phyloP scores from a whole-genome alignment of 2,329 filamentous ascomycete genomes.

The Exophiala spinifera region DNA sequence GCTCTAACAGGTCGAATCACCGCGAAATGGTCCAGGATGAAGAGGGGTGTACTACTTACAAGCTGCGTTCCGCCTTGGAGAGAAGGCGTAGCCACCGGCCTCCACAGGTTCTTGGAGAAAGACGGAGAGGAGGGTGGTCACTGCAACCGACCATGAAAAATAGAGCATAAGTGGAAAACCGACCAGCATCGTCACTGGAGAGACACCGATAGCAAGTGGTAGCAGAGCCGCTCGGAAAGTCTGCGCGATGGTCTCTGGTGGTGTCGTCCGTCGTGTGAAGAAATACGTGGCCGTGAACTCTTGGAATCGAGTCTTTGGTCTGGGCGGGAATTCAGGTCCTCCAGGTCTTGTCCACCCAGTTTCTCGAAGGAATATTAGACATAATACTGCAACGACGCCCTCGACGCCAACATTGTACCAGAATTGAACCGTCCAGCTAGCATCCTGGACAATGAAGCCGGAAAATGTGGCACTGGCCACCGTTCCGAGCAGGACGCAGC shows the following conservation, averaged over 20 bases:
- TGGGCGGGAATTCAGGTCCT: not conserved
- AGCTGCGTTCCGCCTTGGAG: constrained; percentile 39
- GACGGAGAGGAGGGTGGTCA: constrained; percentile 37
- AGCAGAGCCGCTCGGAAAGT: too few species aligned
- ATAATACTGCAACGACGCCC: constrained; percentile 35
- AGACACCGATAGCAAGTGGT: too few species aligned
- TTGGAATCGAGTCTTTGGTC: not conserved
- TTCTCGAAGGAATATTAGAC: constrained; percentile 42
- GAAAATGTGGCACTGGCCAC: constrained; percentile 34
- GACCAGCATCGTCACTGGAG: too few species aligned
- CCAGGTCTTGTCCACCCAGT: constrained; percentile 36
- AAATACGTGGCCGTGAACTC: not conserved
- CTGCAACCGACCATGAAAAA: too few species aligned
- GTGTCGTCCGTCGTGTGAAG: too few species aligned
- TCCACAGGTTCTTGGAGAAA: constrained; percentile 40
- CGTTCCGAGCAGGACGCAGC: constrained; percentile 34
- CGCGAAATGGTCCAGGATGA: too few species aligned
- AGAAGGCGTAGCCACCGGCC: constrained; percentile 44
- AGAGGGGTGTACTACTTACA: too few species aligned
- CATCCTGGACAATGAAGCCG: constrained; percentile 38
- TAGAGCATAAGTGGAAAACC: too few species aligned
- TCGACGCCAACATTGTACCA: constrained; percentile 45
- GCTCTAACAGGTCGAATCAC: too few species aligned
- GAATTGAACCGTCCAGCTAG: constrained; percentile 39
- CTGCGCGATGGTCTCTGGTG: too few species aligned